Conservation (phyloP, 371 early-diverging fungal species). For the Circinella minor region DNA sequence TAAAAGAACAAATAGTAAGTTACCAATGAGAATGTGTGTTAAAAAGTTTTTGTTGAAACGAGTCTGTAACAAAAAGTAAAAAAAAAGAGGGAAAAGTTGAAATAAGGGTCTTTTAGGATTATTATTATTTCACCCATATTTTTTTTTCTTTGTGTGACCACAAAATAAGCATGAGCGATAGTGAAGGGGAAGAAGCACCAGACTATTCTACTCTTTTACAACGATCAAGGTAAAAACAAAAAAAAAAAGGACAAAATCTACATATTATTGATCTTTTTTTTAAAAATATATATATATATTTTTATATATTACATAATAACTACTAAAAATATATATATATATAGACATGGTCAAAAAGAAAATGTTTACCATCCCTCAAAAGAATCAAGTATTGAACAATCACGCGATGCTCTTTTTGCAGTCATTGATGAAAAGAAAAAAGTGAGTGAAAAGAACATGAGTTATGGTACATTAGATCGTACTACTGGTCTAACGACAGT, state of each 20-base stretch:
- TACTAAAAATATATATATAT: neutral
- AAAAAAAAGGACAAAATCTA: too few species aligned
- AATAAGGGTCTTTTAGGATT: too few species aligned
- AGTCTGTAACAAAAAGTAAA: neutral
- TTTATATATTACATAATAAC: neutral
- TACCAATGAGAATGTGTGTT: neutral
- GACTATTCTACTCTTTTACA: conserved; percentile 29
- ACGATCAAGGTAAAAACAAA: neutral
- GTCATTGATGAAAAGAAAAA: conserved; percentile 19
- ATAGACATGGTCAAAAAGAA: conserved; percentile 20
- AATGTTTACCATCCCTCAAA: conserved; percentile 4
- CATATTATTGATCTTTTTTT: too few species aligned
- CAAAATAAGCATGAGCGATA: conserved; percentile 18
- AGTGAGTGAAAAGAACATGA: conserved; percentile 10
- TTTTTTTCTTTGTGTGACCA: neutral
- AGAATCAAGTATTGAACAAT: conserved; percentile 12
- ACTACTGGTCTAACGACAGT: conserved; percentile 11
- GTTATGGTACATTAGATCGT: conserved; percentile 11
- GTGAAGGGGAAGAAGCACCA: conserved; percentile 28
- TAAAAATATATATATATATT: too few species aligned
- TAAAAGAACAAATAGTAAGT: neutral
- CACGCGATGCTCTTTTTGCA: conserved; percentile 31
- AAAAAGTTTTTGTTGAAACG: too few species aligned
- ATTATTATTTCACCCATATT: too few species aligned
- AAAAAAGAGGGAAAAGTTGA: neutral